phyloP scores from a whole-genome alignment of 768 basidiomycete genomes.

The Paxillus involutus region DNA sequence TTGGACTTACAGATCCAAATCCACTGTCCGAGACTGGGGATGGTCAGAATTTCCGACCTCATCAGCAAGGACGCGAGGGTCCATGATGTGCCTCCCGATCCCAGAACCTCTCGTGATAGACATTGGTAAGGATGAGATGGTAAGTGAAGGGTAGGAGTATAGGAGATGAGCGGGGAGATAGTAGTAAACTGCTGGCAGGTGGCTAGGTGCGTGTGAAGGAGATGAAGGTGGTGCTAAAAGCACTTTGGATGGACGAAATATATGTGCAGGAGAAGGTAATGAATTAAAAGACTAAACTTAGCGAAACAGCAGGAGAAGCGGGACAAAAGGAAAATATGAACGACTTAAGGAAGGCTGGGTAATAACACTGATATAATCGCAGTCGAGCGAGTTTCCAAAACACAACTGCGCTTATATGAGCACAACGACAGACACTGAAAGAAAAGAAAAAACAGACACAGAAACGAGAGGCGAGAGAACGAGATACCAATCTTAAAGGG shows the following conservation, averaged over 20 bases:
- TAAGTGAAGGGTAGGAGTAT: neutral
- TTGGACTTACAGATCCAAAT: constrained; percentile 5
- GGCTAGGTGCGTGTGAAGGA: neutral
- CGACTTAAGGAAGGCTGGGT: neutral
- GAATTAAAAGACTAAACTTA: neutral
- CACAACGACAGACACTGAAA: neutral
- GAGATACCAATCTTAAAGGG: neutral
- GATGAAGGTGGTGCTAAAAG: neutral
- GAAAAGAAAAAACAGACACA: neutral
- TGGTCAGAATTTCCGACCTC: constrained; percentile 18
- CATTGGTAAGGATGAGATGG: neutral
- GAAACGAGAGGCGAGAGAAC: neutral
- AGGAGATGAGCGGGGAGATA: neutral
- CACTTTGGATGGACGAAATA: neutral
- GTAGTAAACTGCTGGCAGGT: no score
- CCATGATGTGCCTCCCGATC: constrained; percentile 28
- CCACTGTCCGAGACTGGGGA: neutral
- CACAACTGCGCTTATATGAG: neutral
- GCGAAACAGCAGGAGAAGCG: neutral
- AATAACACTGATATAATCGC: neutral
- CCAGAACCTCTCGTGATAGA: neutral
- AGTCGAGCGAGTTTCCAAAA: neutral
- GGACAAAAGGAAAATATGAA: neutral
- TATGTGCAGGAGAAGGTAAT: neutral
- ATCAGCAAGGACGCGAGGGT: constrained; percentile 28